These are phyloP conservation scores for Acanthamoeba quina DNA, from an alignment of 208 protist species.

Conservation along the genomic window DNA sequence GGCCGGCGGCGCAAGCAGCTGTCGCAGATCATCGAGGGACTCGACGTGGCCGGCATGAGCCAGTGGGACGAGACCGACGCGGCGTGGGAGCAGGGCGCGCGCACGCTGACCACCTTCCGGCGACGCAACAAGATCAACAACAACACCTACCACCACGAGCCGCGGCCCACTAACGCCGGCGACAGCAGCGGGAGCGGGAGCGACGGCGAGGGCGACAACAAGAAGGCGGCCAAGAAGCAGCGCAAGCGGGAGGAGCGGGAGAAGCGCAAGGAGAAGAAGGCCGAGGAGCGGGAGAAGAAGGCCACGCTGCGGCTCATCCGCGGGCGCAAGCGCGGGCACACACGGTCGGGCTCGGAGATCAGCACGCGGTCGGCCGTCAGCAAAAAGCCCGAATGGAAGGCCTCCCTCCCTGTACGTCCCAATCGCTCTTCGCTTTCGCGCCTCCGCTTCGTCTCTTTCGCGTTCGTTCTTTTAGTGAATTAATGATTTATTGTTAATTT, in stretches of 20 bases:
- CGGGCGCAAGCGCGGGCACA: background rate
- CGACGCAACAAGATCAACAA: background rate
- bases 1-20: background rate
- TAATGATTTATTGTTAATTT: no score
- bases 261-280: conserved; percentile 21
- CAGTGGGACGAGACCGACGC: background rate
- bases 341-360: conserved; percentile 14
- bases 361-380: background rate
- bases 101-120: background rate
- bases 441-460: no score
- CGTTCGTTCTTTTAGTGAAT: background rate
- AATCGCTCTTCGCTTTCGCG: no score
- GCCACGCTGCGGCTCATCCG: background rate
- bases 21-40: conserved; percentile 17
- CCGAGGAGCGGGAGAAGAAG: background rate
- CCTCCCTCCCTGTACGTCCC: no score
- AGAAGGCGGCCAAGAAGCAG: background rate
- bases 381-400: background rate
- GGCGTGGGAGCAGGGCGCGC: background rate
- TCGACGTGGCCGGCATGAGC: conserved; percentile 22
- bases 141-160: background rate
- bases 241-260: background rate
- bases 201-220: background rate
- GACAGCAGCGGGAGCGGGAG: conserved; percentile 13
- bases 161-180: background rate